A percentile compares a stretch with the other conserved stretches of the same genome.
Conservation (phyloP, 306 rosid genomes). For the Citrullus mucosospermus region DNA sequence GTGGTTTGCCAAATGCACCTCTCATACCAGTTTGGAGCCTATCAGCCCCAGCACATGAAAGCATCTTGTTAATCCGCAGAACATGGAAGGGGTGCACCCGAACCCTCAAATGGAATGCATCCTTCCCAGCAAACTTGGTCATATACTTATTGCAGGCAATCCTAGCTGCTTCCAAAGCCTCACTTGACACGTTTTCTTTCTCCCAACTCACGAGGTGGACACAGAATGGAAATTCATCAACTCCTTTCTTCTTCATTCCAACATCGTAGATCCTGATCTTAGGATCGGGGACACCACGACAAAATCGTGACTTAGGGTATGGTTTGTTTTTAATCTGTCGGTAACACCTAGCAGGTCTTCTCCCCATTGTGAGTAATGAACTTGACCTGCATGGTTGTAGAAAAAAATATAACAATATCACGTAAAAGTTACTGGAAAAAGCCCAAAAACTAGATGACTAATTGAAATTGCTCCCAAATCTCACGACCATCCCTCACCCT, state of each 20-base stretch:
- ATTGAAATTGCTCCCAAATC: not conserved
- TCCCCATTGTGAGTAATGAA: not conserved
- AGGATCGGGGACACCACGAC: constrained; percentile 59
- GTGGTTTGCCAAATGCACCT: constrained; percentile 82
- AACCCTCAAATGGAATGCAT: constrained; percentile 63
- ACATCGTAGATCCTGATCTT: constrained; percentile 79
- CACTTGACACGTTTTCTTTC: constrained; percentile 74
- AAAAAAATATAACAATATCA: not conserved
- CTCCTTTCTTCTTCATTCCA: constrained; percentile 88
- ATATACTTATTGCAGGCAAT: constrained; percentile 74
- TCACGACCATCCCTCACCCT: not conserved
- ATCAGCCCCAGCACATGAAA: constrained; percentile 87
- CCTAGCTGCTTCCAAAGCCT: constrained; percentile 69
- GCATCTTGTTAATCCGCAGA: constrained; percentile 76
- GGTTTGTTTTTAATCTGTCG: constrained; percentile 68
- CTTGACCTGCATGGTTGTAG: not conserved
- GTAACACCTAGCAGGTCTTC: constrained; percentile 68
- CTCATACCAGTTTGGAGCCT: constrained; percentile 91
- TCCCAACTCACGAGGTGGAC: constrained; percentile 89
- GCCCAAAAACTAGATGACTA: not conserved
- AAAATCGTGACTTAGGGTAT: constrained; percentile 56
- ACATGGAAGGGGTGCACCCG: constrained; percentile 86
- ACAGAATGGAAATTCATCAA: constrained; percentile 84
- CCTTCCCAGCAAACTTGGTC: constrained; percentile 67
- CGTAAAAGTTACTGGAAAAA: not conserved